Evolutionary conservation across 2,329 filamentous ascomycete genomes (phyloP), one percentile per base, ranked within the genome.

Genomic region (Colletotrichum orchidophilum): DNA sequence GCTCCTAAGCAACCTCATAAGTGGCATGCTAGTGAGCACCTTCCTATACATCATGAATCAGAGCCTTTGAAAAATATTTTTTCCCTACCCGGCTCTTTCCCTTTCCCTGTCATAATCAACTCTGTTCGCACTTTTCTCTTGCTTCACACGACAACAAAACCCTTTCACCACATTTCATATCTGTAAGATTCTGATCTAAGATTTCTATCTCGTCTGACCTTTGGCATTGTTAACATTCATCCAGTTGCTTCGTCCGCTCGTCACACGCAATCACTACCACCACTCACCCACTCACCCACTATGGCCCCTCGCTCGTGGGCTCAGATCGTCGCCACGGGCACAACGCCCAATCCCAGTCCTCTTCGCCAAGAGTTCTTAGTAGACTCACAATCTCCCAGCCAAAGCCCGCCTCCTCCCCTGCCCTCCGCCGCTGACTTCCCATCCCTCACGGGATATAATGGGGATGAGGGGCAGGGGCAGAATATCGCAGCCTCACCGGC

Each of bases 301-400:
- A 71, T 63, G 64, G 31, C 24, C 5, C n/a, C 50, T 49, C 31
- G 31, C 13, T 60, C 62, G 2, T 68, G 68, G 64, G 68, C 68
- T 13, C 57, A 71, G 18, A 33, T 71, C 3, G 68, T 50, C 8
- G 24, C 35, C 8, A 59, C 33, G 12, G 49, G 35, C 52, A 39
- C 26, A 3, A 61, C 27, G 39, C 27, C 15, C n/a, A 68, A 33
- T 15, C 58, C 39, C 21, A 58, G 52, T 9, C 50, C 57, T n/a
- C 26, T 57, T 5, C 31, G 58, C n/a, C 63, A 53, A 24, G 31
- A 57, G 26, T 42, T 27, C 52, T 35, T 31, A 11, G 21, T 12
- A 11, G 5, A 50, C 8, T 8, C 9, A 26, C 50, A 26, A 21
- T 5, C 5, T 27, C 15, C 15, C 24, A 13, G 2, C 11, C 21